Evolutionary conservation across 2,329 filamentous ascomycete species (phyloP), one percentile per base, ranked within the genome.

Genomic region (Emmonsiellopsis sp.): DNA sequence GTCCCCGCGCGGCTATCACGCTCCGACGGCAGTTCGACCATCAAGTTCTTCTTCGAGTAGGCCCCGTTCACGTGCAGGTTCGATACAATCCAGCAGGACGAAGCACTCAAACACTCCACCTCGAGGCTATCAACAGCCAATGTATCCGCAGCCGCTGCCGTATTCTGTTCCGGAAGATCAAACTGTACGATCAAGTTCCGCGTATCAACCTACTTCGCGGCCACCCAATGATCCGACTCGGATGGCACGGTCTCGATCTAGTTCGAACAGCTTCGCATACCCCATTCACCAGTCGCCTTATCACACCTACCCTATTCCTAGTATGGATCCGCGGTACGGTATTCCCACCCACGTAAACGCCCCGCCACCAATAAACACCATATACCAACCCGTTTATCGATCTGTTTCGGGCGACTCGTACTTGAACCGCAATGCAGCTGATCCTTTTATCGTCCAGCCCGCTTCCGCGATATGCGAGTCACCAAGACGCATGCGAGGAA

Each of bases 211-310:
- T 34, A 61, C 60, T 46, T 47, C 62, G 7, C 71, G 74, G 15
- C 66, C 78, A 26, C 73, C 74, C 32, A 76, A 79, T 52, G 79
- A 79, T 57, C 68, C 67, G 1, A 71, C 73, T 48, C 76, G 71
- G 73, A 70, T 65, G 42, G 67, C 67, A 60, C 70, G 75, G 53
- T 65, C 62, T 54, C 73, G 63, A 50, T 71, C 67, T 30, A 63
- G 62, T 57, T 74, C 65, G 15, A 65, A 58, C 49, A 55, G 62
- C 16, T 60, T 62, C 16, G 62, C 66, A 13, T 67, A 68, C 47
- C 54, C 64, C 2, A 43, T 62, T 35, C 68, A 69, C 6, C 53
- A 62, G 48, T 53, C 60, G 26, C 63, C 62, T 9, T 67, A 69
- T 34, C 58, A 61, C 38, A 58, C 62, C 32, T 66, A 65, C 54